A percentile compares a stretch with the other conserved stretches of the same genome.
Conservation (phyloP, 139 green algal species). For the Chlamydomonas incerta region DNA sequence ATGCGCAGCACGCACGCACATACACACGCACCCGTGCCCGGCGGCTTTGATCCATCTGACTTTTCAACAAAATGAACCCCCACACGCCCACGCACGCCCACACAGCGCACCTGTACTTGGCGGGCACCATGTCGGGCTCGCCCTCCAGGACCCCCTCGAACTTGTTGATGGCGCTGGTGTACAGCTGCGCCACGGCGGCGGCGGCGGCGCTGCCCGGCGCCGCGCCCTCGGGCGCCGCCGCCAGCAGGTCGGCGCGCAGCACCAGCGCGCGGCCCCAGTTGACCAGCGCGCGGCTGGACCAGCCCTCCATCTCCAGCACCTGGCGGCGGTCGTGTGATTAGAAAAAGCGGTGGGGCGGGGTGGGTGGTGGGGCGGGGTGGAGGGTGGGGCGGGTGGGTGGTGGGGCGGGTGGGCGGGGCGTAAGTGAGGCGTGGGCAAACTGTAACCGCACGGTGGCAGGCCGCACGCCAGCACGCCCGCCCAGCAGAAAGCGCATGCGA, state of each 20-base stretch:
- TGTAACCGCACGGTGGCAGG: too few relatives aligned
- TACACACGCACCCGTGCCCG: too few relatives aligned
- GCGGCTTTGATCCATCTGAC: too few relatives aligned
- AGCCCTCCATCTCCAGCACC: slow-evolving; percentile 64
- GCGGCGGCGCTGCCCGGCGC: too few relatives aligned
- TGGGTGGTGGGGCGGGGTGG: background rate
- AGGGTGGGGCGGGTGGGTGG: background rate
- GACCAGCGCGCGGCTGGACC: slow-evolving; percentile 58
- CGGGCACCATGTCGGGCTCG: slow-evolving; percentile 53
- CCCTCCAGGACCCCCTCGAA: slow-evolving; percentile 62
- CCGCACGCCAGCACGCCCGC: too few relatives aligned
- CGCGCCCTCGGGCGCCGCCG: background rate
- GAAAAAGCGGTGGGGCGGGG: background rate
- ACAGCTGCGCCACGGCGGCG: slow-evolving; percentile 34
- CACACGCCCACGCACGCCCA: too few relatives aligned
- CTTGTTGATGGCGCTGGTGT: slow-evolving; percentile 52
- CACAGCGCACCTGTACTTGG: slow-evolving; percentile 46
- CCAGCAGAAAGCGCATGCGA: too few relatives aligned
- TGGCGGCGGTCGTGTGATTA: background rate
- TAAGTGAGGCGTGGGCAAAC: too few relatives aligned
- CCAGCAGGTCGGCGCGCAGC: slow-evolving; percentile 48
- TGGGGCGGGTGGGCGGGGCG: background rate
- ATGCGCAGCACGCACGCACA: too few relatives aligned
- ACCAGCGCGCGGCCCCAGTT: slow-evolving; percentile 60
- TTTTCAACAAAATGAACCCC: too few relatives aligned